phyloP scores from a whole-genome alignment of 139 green algal genomes.

The Dunaliella sp. region DNA sequence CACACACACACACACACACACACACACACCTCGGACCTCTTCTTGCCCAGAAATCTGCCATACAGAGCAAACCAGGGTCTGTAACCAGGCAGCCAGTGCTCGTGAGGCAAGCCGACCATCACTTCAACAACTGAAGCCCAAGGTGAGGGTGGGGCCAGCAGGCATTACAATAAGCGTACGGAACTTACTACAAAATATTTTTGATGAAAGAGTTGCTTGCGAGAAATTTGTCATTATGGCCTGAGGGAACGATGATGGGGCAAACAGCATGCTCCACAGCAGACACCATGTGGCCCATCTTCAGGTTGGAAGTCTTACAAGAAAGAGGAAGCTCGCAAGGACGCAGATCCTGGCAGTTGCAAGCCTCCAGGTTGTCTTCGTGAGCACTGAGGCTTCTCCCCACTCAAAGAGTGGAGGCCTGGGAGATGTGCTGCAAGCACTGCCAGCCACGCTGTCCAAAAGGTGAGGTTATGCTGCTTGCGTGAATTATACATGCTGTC shows the following conservation, averaged over 20 bases:
- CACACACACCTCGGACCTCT: background rate
- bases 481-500: background rate
- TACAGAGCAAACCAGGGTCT: background rate
- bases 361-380: constrained; percentile 72
- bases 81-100: background rate
- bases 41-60: background rate
- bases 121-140: background rate
- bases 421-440: constrained; percentile 70
- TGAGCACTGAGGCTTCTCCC: constrained; percentile 77
- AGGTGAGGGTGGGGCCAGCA: background rate
- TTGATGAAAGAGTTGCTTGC: background rate
- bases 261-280: too few relatives aligned
- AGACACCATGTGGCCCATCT: too few relatives aligned
- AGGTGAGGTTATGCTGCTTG: constrained; percentile 45
- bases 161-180: background rate
- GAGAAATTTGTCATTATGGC: background rate
- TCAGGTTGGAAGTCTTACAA: too few relatives aligned
- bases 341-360: background rate
- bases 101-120: background rate
- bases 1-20: background rate
- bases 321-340: background rate
- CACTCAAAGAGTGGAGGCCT: constrained; percentile 84
- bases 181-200: background rate
- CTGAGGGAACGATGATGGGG: too few relatives aligned
- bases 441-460: constrained; percentile 62